Percentiles rank a stretch among this genome's conserved stretches.
phyloP scores from a whole-genome alignment of 352 stramenopile genomes.

The Phytophthora pistaciae region DNA sequence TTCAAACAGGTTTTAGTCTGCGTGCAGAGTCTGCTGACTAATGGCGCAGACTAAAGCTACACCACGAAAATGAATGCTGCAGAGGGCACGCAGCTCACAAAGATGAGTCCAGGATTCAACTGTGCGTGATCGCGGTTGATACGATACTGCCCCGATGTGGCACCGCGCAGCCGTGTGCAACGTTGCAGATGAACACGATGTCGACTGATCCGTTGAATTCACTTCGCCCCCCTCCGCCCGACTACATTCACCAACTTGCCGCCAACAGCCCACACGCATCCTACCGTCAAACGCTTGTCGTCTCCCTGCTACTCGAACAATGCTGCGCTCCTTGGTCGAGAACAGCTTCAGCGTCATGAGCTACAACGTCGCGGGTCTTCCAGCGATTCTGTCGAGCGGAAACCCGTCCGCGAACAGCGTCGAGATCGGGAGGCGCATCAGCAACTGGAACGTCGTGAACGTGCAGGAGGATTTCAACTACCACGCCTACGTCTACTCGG shows the following conservation, averaged over 20 bases:
- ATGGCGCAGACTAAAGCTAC: neutral
- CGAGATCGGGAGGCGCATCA: slow-evolving; percentile 57
- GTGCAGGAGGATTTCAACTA: slow-evolving; percentile 59
- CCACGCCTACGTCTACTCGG: slow-evolving; percentile 50
- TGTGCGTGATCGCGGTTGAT: slow-evolving; percentile 21
- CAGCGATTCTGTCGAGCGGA: slow-evolving; percentile 56
- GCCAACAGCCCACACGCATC: slow-evolving; percentile 10
- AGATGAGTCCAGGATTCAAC: slow-evolving; percentile 22
- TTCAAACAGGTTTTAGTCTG: neutral
- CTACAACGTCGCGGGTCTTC: slow-evolving; percentile 57
- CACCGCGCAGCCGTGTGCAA: slow-evolving; percentile 17
- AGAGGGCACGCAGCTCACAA: slow-evolving; percentile 10
- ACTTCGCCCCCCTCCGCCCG: neutral
- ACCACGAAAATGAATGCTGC: neutral
- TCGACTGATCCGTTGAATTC: slow-evolving; percentile 6
- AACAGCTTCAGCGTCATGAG: slow-evolving; percentile 54
- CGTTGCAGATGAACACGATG: slow-evolving; percentile 16
- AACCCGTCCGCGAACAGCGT: slow-evolving; percentile 51
- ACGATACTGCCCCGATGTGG: slow-evolving; percentile 14
- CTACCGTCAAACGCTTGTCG: neutral
- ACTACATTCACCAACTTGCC: slow-evolving; percentile 14
- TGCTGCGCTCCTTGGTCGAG: slow-evolving; percentile 42
- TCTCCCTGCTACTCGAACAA: slow-evolving; percentile 6
- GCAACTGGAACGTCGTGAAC: slow-evolving; percentile 43
- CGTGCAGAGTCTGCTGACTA: neutral